Base-by-base conservation (phyloP, 805 yeast species). In the Hanseniaspora singularis region DNA sequence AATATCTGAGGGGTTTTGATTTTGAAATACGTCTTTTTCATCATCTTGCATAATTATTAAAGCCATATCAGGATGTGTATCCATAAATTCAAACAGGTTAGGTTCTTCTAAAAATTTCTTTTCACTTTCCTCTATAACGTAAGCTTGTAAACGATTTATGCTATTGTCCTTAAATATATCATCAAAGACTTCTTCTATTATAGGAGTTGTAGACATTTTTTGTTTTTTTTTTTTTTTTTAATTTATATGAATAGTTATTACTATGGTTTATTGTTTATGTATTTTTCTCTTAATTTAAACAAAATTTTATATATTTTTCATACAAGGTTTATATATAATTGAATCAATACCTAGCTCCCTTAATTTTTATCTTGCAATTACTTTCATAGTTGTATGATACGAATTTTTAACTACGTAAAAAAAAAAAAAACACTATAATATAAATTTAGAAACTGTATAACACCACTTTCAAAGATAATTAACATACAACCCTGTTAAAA, bases 171-270 rank as follows among this genome's bases (percentile, higher is more conserved):
- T 8, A 10, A 20, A 31, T 15, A 14, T 4, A 11, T 19, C 32
- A 2, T 41, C 45, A 7, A 16, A 22, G 10, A 33, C 33, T 19
- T 41, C 45, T 33, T 41, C 45, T 6, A 41, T 20, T 33, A 41
- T 41, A 24, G 45, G 45, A 8, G 37, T 34, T 18, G 16, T 24
- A 11, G 39, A 24, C 38, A 41, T 41, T 6, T 3, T 26, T 20
- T 8, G 14, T 11, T 11, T 5, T 16, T 6, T 33, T 15, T 16
- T 15, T 16, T n/a, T 33, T 33, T 16, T 14, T 9, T 28, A 28
- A 11, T 28, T 9, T 28, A 11, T 28, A 24, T 24, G 10, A 7
- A 24, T 9, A 28, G 32, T 28, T 33, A 18, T 33, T 33, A 16
- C 7, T 15, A 8, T 31, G 33, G 33, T 31, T 31, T 14, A 8